Evolutionary conservation across 208 protist genomes (phyloP).

Genomic region (Leishmania martiniquensis): DNA sequence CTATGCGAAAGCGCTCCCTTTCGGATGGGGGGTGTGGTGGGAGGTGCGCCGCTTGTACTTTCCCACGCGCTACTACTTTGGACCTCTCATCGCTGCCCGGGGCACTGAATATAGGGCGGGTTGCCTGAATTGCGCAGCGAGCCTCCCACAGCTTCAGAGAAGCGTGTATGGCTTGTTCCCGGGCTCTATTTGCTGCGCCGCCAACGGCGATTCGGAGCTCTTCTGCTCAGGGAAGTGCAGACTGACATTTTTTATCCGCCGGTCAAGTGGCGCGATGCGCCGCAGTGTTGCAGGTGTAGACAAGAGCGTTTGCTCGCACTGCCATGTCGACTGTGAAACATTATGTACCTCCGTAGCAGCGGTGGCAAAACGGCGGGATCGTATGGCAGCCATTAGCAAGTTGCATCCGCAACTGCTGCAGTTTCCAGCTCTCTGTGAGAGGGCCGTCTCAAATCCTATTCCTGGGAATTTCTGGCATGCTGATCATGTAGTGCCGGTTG

Average conservation of each 20-base stretch:
- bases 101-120: slow-evolving; percentile 6
- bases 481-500: slow-evolving; percentile 79
- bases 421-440: slow-evolving; percentile 53
- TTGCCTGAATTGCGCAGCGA: slow-evolving; percentile 42
- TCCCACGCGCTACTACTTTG: slow-evolving; percentile 40
- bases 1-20: slow-evolving; percentile 14
- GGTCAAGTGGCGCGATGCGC: slow-evolving; percentile 59
- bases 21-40: slow-evolving; percentile 71
- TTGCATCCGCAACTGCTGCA: slow-evolving; percentile 65
- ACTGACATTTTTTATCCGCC: slow-evolving; percentile 59
- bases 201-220: slow-evolving; percentile 53
- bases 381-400: slow-evolving; percentile 35
- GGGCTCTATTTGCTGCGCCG: slow-evolving; percentile 36
- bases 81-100: slow-evolving; percentile 6
- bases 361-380: slow-evolving; percentile 14
- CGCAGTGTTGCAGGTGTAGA: slow-evolving; percentile 58
- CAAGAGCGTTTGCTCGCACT: slow-evolving; percentile 61
- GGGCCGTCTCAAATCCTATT: slow-evolving; percentile 52
- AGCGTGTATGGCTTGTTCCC: slow-evolving; percentile 18
- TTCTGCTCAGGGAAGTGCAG: slow-evolving; percentile 80
- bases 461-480: slow-evolving; percentile 83
- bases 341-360: slow-evolving; percentile 39
- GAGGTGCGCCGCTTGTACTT: slow-evolving; percentile 40
- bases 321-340: slow-evolving; percentile 71
- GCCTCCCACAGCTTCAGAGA: slow-evolving; percentile 15